These are phyloP conservation scores for Chaetomium strumarium DNA, from an alignment of 2,329 filamentous ascomycete genomes.

Conservation along the genomic window DNA sequence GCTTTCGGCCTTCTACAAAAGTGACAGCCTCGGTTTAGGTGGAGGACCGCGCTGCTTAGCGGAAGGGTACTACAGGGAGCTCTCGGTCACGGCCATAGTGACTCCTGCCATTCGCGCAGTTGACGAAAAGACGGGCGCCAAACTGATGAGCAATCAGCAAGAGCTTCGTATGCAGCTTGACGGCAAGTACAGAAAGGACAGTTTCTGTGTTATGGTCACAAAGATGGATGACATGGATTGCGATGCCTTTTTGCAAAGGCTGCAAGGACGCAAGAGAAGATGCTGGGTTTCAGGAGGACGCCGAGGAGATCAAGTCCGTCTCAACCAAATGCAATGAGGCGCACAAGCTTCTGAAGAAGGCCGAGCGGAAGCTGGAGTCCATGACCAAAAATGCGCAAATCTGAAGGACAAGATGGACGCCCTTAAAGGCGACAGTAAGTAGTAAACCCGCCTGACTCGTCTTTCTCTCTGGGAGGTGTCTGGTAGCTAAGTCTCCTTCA, in stretches of 20 bases:
- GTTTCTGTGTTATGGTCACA: constrained; percentile 16
- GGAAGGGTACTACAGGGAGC: constrained; percentile 4
- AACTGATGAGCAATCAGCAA: constrained; percentile 14
- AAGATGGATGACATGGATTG: constrained; percentile 18
- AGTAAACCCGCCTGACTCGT: background rate
- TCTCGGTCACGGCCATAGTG: constrained; percentile 12
- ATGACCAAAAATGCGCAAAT: background rate
- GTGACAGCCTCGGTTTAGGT: background rate
- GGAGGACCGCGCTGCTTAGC: constrained; percentile 11
- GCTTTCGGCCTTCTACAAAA: background rate
- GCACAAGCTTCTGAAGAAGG: background rate
- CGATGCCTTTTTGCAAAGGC: constrained; percentile 5
- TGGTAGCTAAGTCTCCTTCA: background rate
- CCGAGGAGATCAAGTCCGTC: background rate
- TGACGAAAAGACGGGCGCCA: constrained; percentile 13
- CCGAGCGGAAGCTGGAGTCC: background rate
- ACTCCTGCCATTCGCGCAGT: constrained; percentile 11
- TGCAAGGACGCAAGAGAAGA: background rate
- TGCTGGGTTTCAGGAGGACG: background rate
- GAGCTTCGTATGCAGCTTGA: constrained; percentile 12
- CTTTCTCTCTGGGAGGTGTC: background rate
- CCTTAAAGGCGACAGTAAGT: background rate
- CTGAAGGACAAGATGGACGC: background rate
- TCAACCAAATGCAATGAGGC: background rate
- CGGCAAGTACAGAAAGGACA: constrained; percentile 8